A percentile compares a stretch with the other conserved stretches of the same genome.
Conservation (phyloP, 352 stramenopile genomes). For the Pythium dissotocum region DNA sequence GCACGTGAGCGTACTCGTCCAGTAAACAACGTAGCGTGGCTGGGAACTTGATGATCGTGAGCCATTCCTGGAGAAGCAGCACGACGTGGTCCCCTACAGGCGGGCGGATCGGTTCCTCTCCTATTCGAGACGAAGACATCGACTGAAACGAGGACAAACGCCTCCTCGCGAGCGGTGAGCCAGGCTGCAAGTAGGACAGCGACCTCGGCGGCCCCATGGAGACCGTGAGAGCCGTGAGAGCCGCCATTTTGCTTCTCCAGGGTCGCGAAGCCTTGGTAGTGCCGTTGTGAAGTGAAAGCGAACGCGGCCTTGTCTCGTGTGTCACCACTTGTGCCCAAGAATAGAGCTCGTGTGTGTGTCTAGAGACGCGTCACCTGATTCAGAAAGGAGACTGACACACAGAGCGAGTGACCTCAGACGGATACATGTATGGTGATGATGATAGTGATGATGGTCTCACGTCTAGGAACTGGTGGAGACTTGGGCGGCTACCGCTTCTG, state of each 20-base stretch:
- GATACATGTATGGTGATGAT: neutral
- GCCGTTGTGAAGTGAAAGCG: neutral
- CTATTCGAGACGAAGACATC: neutral
- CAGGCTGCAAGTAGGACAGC: neutral
- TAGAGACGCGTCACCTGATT: too few species aligned
- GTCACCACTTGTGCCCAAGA: neutral
- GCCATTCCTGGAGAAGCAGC: constrained; percentile 55
- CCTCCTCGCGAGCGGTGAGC: neutral
- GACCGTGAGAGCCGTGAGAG: neutral
- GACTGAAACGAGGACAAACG: neutral
- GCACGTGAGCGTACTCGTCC: constrained; percentile 35
- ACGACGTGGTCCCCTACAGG: constrained; percentile 36
- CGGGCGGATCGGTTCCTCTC: constrained; percentile 54
- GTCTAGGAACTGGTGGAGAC: neutral
- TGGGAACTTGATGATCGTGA: constrained; percentile 33
- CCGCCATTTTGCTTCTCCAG: neutral
- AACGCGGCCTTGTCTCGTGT: neutral
- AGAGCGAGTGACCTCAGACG: too few species aligned
- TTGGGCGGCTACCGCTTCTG: constrained; percentile 27
- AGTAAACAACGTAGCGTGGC: constrained; percentile 40
- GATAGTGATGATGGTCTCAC: neutral
- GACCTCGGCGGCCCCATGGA: neutral
- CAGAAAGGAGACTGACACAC: too few species aligned
- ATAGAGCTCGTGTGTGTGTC: neutral
- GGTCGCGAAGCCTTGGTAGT: too few species aligned